Conservation (phyloP, 768 basidiomycete species). For the Krasilnikovozyma curviuscula region DNA sequence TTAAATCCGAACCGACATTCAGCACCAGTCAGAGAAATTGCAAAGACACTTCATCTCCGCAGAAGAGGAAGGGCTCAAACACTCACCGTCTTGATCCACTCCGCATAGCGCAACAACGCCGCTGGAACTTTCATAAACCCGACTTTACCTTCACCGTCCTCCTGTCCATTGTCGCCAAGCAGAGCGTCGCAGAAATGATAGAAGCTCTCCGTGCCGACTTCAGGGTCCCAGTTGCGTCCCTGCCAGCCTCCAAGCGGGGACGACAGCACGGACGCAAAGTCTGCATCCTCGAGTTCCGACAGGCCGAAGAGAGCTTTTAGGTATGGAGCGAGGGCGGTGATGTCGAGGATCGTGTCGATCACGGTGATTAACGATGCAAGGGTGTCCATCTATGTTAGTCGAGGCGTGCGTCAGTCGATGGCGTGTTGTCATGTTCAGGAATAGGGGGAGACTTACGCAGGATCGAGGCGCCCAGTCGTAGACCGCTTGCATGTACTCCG, state of each 20-base stretch:
- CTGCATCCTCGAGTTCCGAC: conserved; percentile 43
- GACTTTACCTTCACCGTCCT: background rate
- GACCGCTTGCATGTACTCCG: conserved; percentile 68
- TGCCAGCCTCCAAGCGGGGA: conserved; percentile 58
- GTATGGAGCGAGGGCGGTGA: conserved; percentile 31
- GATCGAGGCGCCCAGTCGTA: conserved; percentile 41
- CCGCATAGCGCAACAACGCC: conserved; percentile 50
- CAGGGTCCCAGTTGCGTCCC: conserved; percentile 67
- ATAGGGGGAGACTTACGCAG: conserved; percentile 12
- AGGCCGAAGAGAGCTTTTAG: conserved; percentile 67
- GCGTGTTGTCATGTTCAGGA: too few species aligned
- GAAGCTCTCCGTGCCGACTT: conserved; percentile 33
- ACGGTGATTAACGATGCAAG: too few species aligned
- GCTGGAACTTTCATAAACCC: conserved; percentile 9
- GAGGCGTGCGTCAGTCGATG: too few species aligned
- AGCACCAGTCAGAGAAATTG: conserved; percentile 16
- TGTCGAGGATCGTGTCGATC: conserved; percentile 43
- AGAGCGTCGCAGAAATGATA: conserved; percentile 22
- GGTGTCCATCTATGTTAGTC: too few species aligned
- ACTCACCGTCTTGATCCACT: conserved; percentile 50
- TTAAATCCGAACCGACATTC: conserved; percentile 15
- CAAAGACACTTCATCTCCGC: conserved; percentile 15
- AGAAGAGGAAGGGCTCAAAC: background rate
- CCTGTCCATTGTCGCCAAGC: conserved; percentile 11
- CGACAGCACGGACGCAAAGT: conserved; percentile 54